A percentile compares a stretch with the other conserved stretches of the same genome.
phyloP scores from a whole-genome alignment of 345 rosid genomes.

The Bruguiera parviflora region DNA sequence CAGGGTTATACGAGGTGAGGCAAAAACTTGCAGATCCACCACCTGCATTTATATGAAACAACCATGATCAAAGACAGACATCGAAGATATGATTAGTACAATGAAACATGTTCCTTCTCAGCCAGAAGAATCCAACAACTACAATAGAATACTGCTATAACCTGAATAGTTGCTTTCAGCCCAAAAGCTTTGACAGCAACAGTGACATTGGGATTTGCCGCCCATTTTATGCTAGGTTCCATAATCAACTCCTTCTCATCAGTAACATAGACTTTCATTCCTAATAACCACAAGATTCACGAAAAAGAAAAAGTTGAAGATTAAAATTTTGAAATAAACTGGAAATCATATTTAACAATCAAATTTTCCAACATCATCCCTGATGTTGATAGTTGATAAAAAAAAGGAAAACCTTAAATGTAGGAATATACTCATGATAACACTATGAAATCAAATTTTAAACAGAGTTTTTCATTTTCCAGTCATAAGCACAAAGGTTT shows the following conservation, averaged over 20 bases:
- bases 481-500: not conserved
- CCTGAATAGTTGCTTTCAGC: constrained; percentile 91
- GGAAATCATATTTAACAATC: not conserved
- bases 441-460: not conserved
- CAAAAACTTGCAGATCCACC: constrained; percentile 91
- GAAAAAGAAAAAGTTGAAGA: not conserved
- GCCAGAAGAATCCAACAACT: constrained; percentile 6
- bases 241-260: constrained; percentile 96
- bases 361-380: constrained; percentile 1
- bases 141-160: constrained; percentile 12
- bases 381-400: no score
- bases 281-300: constrained; percentile 31
- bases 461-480: not conserved
- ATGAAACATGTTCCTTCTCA: not conserved
- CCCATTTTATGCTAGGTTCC: constrained; percentile 94
- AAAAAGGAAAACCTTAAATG: no score
- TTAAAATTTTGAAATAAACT: not conserved
- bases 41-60: constrained; percentile 39
- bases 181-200: constrained; percentile 87
- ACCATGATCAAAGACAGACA: not conserved
- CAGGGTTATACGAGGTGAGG: constrained; percentile 81
- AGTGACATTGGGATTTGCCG: constrained; percentile 79
- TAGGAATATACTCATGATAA: no score
- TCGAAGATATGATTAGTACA: not conserved
- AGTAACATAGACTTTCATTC: constrained; percentile 91